These are phyloP conservation scores for Porodaedalea pini DNA, from an alignment of 1,284 basidiomycete species.

Conservation along the genomic window DNA sequence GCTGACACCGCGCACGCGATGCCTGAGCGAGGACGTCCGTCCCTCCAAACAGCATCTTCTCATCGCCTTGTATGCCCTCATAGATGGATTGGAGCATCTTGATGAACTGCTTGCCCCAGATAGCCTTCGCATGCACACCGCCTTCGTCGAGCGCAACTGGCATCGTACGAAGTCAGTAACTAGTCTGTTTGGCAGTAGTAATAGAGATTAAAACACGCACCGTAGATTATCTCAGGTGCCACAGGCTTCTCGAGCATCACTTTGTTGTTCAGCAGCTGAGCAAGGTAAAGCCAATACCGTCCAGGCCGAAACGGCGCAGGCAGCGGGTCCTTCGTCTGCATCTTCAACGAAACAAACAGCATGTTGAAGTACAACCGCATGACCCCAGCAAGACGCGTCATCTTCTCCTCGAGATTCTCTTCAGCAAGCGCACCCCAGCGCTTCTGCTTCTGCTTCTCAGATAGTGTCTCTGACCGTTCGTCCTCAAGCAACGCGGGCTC, in stretches of 20 bases:
- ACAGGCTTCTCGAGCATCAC: conserved; percentile 50
- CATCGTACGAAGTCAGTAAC: conserved; percentile 16
- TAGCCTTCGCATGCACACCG: conserved; percentile 53
- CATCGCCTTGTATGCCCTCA: conserved; percentile 56
- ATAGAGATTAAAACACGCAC: conserved; percentile 35
- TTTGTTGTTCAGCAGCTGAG: conserved; percentile 52
- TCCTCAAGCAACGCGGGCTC: conserved; percentile 45
- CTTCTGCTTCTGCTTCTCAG: conserved; percentile 60
- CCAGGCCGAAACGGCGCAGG: conserved; percentile 50
- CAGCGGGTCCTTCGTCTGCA: conserved; percentile 28
- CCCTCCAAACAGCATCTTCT: conserved; percentile 47
- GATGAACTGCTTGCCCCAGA: conserved; percentile 77
- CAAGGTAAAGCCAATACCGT: conserved; percentile 66
- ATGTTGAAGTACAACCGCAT: conserved; percentile 88
- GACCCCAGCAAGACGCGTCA: conserved; percentile 75
- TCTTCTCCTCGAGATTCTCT: conserved; percentile 65
- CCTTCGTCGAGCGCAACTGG: conserved; percentile 72
- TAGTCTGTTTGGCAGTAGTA: conserved; percentile 23
- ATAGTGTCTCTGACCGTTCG: conserved; percentile 12
- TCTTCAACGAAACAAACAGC: conserved; percentile 43
- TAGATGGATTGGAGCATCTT: conserved; percentile 72
- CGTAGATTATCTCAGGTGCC: conserved; percentile 62
- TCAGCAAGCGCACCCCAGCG: conserved; percentile 62
- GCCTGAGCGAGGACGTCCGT: conserved; percentile 53
- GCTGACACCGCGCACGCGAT: conserved; percentile 53